Conservation (phyloP, 1,284 basidiomycete genomes). For the Agroathelia rolfsii region DNA sequence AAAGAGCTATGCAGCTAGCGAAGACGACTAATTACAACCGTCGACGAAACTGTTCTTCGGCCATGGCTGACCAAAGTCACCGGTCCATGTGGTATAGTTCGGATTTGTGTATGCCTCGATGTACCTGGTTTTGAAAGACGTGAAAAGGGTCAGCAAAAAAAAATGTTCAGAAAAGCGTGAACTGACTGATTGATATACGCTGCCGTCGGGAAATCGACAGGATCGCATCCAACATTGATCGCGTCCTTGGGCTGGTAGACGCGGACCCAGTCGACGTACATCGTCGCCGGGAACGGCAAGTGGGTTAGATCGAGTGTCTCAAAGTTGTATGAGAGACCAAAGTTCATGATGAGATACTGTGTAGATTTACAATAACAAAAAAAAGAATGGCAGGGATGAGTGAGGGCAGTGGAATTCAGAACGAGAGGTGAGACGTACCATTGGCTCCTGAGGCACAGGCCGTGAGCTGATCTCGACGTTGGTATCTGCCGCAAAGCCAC, state of each 20-base stretch:
- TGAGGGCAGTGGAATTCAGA: slow-evolving; percentile 3
- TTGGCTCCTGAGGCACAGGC: slow-evolving; percentile 72
- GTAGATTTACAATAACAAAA: background rate
- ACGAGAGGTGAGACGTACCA: slow-evolving; percentile 30
- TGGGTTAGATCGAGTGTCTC: slow-evolving; percentile 46
- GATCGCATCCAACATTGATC: slow-evolving; percentile 52
- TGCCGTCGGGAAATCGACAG: slow-evolving; percentile 46
- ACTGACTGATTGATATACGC: slow-evolving; percentile 32
- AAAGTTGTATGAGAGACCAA: slow-evolving; percentile 60
- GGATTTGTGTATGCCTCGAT: slow-evolving; percentile 31
- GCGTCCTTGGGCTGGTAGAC: slow-evolving; percentile 63
- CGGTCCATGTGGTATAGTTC: slow-evolving; percentile 30
- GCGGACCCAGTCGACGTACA: slow-evolving; percentile 72
- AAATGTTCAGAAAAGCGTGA: background rate
- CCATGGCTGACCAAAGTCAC: slow-evolving; percentile 22
- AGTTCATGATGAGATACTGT: slow-evolving; percentile 66
- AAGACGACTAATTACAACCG: too few relatives aligned
- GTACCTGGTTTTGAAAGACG: slow-evolving; percentile 15
- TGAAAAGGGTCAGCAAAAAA: background rate
- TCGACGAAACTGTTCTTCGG: slow-evolving; percentile 22
- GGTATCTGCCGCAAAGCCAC: slow-evolving; percentile 50
- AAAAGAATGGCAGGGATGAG: slow-evolving; percentile 8
- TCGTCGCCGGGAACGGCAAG: slow-evolving; percentile 55
- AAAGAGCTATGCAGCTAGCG: too few relatives aligned
- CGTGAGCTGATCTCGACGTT: slow-evolving; percentile 44